Base-by-base conservation (phyloP, 495 filamentous ascomycete species). In the Penicillium fimorum region DNA sequence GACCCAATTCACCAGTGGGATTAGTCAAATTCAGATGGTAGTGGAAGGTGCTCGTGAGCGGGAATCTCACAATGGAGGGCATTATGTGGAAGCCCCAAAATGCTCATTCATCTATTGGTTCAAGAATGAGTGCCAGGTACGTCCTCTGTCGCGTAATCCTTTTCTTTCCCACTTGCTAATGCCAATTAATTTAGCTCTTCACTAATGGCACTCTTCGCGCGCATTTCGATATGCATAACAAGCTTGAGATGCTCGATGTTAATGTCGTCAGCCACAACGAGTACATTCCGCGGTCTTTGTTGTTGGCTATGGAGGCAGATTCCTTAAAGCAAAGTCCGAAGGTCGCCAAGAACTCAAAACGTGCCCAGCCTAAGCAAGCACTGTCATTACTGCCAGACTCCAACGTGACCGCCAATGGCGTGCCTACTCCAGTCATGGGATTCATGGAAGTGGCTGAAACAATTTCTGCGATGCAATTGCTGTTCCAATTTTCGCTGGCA, bases 1-100 rank as follows among this genome's bases (percentile, higher is more conserved):
- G 47, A 90, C 87, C 0, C 87, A 92, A 59, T 95, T 89, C 61
- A 84, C 87, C n/a, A 92, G 88, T 53, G 90, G 90, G 5, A 84
- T 96, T 37, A 82, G 79, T 46, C 84, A 81, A 20, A 89, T 96
- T 47, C 90, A 94, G 65, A 81, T 96, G 76, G 78, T 88, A 17
- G 75, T 91, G 47, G 82, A 84, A 58, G 71, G 64, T 13, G 66
- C 77, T 24, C 76, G 71, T 44, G 87, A 92, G 55, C 77, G 73
- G 20, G 72, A 82, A 27, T 60, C 84, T 43, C 73, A 78, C 4
- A 80, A 82, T 49, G 85, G 86, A 45, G 81, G 81, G 40, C 84
- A 89, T 55, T 79, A 82, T 56, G 80, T 90, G 27, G 83, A 87
- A 55, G 82, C 84, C 54, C 60, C 53, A 15, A 85, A 78, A 57